These are phyloP conservation scores for Erodium trifolium DNA, from an alignment of 441 rosid genomes.

Conservation along the genomic window DNA sequence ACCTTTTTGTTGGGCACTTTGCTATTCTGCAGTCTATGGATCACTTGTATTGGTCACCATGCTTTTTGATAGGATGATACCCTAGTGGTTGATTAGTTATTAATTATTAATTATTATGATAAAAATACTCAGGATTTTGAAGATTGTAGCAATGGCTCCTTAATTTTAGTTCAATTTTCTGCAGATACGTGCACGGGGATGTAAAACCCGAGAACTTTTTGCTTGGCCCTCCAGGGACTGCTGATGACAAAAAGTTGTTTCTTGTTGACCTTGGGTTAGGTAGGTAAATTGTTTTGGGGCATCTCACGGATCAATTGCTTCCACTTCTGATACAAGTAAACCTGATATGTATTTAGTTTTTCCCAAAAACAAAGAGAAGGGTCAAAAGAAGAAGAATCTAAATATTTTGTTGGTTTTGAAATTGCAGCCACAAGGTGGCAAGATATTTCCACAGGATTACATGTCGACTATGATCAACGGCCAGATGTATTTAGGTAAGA, in stretches of 20 bases:
- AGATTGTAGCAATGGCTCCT: background rate
- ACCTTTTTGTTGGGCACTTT: too few species aligned
- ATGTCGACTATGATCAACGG: constrained; percentile 95
- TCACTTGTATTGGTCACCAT: background rate
- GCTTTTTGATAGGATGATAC: background rate
- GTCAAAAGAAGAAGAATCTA: background rate
- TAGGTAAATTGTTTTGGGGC: constrained; percentile 20
- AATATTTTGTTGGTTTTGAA: background rate
- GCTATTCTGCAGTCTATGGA: background rate
- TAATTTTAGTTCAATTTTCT: constrained; percentile 13
- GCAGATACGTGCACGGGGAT: constrained; percentile 93
- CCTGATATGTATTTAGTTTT: background rate
- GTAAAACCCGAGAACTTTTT: constrained; percentile 93
- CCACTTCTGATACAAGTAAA: background rate
- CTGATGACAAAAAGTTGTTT: constrained; percentile 19
- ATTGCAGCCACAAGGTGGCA: constrained; percentile 75
- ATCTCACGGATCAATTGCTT: background rate
- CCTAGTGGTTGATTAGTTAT: background rate
- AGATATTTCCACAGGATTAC: constrained; percentile 65
- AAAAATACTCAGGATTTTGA: background rate
- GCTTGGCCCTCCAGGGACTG: constrained; percentile 75
- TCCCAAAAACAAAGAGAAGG: background rate
- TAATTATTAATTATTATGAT: too few species aligned
- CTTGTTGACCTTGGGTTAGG: constrained; percentile 94
- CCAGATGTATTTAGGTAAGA: constrained; percentile 87